Evolutionary conservation across 441 rosid genomes (phyloP), one percentile per base, ranked within the genome.

Genomic region (Syzygium malaccense): DNA sequence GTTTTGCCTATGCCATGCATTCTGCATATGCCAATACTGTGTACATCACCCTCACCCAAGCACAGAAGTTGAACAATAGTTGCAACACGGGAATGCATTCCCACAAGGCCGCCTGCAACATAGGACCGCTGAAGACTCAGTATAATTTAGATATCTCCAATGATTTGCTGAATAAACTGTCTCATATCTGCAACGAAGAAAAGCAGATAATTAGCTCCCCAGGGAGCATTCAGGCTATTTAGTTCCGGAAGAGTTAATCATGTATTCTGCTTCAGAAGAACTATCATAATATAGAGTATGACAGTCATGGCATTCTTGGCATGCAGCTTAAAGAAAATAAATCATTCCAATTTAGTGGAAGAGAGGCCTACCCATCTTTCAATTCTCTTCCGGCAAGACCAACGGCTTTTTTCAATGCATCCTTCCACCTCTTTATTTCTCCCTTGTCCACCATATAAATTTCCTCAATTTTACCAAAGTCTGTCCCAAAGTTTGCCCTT

Each of bases 1-100:
- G 64, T 87, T 71, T 68, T 87, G 55, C 88, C 85, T n/a, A 68
- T 51, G 45, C 88, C 88, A n/a, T 53, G 62, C 88, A 68, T 87
- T 0, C 48, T 64, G 5, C 49, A 33, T 9, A 87, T 87, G 26
- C 88, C 88, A 41, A 68, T 32, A 49, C 51, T 17, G 8, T 18
- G 32, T 48, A 68, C 88, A 66, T 33, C 88, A 68, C 32, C 58
- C 17, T 0, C 0, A n/a, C 51, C 83, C 0, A 49, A 20, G 11
- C 8, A 32, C 25, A 87, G 33, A 30, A 0, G 33, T 51, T 30
- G 17, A 13, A 62, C 23, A 11, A 87, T 32, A 30, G n/a, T 55
- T 51, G 33, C 83, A 19, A 71, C 28, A 0, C 64, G 62, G 11
- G 62, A 49, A 30, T 32, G 54, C 58, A 87, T 26, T 53, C 88